Evolutionary conservation across 768 basidiomycete species (phyloP).

Genomic region (Termitomyces sp.): DNA sequence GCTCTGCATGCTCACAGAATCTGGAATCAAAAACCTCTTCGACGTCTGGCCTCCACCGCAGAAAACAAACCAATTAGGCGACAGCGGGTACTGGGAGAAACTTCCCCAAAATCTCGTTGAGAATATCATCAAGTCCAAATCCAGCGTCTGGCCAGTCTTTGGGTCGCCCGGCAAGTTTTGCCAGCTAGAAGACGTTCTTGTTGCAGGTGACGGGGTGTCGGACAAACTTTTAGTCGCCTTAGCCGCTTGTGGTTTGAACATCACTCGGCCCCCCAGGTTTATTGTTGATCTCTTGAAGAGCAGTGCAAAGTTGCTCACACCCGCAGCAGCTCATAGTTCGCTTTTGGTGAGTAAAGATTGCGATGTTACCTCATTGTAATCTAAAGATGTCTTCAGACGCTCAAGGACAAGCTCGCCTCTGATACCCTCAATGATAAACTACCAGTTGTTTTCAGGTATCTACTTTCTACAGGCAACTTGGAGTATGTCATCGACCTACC

Average conservation of each 20-base stretch:
- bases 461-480: slow-evolving; percentile 32
- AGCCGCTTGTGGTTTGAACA: slow-evolving; percentile 30
- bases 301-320: slow-evolving; percentile 24
- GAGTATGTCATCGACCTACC: slow-evolving; percentile 36
- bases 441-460: slow-evolving; percentile 28
- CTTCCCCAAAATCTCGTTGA: slow-evolving; percentile 31
- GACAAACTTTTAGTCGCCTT: slow-evolving; percentile 27
- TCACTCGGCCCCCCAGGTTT: slow-evolving; percentile 36
- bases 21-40: slow-evolving; percentile 30
- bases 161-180: slow-evolving; percentile 4
- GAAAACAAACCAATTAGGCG: slow-evolving; percentile 31
- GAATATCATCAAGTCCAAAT: slow-evolving; percentile 22
- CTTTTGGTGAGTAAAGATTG: slow-evolving; percentile 28
- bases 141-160: slow-evolving; percentile 37
- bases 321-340: slow-evolving; percentile 26
- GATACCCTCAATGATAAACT: slow-evolving; percentile 8
- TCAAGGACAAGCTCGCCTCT: slow-evolving; percentile 10
- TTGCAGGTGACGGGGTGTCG: slow-evolving; percentile 25
- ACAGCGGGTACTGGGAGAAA: slow-evolving; percentile 37
- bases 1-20: slow-evolving; percentile 29
- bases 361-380: not conserved
- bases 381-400: slow-evolving; percentile 13
- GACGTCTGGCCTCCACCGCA: slow-evolving; percentile 39
- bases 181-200: slow-evolving; percentile 20
- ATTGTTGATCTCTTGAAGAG: slow-evolving; percentile 29